phyloP scores from a whole-genome alignment of 1,139 yeast genomes.

The Geotrichum histeridarum region DNA sequence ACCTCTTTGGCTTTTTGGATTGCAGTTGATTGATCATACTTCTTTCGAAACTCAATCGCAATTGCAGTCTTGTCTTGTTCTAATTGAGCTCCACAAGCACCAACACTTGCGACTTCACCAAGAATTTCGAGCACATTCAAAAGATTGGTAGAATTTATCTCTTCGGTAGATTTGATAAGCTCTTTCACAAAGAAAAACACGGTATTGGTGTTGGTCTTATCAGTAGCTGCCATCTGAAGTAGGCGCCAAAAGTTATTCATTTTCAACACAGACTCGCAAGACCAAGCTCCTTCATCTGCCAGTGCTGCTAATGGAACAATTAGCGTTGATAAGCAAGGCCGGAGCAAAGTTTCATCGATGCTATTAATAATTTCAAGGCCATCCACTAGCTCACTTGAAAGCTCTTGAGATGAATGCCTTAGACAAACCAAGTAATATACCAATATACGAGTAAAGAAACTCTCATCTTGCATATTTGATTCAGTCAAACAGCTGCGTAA shows the following conservation, averaged over 20 bases:
- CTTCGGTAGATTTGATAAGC: constrained; percentile 37
- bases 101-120: constrained; percentile 78
- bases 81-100: constrained; percentile 74
- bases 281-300: constrained; percentile 48
- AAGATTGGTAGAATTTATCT: constrained; percentile 25
- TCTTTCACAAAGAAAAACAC: constrained; percentile 50
- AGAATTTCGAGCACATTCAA: constrained; percentile 53
- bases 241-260: constrained; percentile 56
- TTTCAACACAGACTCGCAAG: constrained; percentile 29
- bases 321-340: constrained; percentile 16
- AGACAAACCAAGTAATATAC: constrained; percentile 26
- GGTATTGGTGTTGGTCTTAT: constrained; percentile 46
- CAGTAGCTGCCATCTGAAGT: constrained; percentile 53
- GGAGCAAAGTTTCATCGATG: constrained; percentile 20
- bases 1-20: constrained; percentile 19
- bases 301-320: constrained; percentile 52
- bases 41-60: constrained; percentile 23
- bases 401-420: constrained; percentile 45
- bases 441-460: constrained; percentile 31
- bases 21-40: constrained; percentile 19
- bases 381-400: constrained; percentile 26
- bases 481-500: constrained; percentile 26
- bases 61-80: constrained; percentile 56
- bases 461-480: constrained; percentile 26
- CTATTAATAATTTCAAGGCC: constrained; percentile 7